Evolutionary conservation across 2,329 filamentous ascomycete species (phyloP).

Genomic region (Claviceps digitariae): DNA sequence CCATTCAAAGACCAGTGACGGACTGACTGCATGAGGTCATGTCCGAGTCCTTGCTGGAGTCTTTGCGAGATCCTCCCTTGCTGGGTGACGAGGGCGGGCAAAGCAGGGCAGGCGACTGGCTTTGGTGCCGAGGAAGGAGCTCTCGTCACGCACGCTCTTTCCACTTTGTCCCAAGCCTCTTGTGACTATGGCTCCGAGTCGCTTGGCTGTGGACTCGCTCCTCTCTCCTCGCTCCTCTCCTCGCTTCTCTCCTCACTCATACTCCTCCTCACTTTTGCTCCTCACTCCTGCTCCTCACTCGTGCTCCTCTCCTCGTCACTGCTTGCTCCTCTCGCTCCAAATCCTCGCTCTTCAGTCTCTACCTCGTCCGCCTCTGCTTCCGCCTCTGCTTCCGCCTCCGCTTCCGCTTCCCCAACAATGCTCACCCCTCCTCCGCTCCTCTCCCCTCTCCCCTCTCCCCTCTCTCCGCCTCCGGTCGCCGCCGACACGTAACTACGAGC

Average conservation of each 20-base stretch:
- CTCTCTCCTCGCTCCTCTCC: background rate
- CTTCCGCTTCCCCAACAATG: background rate
- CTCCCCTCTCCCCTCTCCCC: background rate
- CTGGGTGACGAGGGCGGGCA: background rate
- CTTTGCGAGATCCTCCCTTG: background rate
- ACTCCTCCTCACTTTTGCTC: too few species aligned
- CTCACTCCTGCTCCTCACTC: background rate
- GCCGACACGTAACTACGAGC: background rate
- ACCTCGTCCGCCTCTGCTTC: background rate
- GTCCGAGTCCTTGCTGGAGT: background rate
- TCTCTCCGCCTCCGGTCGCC: background rate
- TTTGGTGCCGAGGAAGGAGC: background rate
- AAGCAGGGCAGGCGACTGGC: background rate
- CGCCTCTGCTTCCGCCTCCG: background rate
- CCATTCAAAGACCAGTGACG: too few species aligned
- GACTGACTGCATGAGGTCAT: background rate
- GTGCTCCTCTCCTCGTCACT: background rate
- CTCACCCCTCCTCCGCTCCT: background rate
- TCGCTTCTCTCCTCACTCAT: background rate
- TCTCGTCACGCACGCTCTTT: constrained; percentile 1
- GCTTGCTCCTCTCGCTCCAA: too few species aligned
- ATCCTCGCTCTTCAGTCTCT: background rate
- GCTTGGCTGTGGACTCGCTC: background rate
- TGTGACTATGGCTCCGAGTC: background rate
- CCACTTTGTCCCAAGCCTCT: background rate